Percentiles rank a stretch among this genome's conserved stretches.
Evolutionary conservation across 2,329 filamentous ascomycete genomes (phyloP).

Genomic region (Paecilomyces variotii): DNA sequence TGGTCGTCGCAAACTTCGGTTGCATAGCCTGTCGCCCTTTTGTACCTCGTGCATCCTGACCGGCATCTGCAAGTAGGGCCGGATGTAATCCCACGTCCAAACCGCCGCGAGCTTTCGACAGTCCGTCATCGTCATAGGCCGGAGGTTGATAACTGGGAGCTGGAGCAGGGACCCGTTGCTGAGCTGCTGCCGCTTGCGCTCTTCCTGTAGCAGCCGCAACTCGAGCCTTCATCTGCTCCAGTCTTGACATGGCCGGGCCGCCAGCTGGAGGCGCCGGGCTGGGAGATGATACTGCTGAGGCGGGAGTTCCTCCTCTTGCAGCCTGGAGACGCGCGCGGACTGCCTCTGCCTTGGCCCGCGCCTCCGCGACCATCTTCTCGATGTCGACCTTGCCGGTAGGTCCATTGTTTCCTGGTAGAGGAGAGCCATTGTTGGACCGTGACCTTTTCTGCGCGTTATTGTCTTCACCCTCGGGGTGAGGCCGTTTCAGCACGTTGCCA

Average conservation of each 20-base stretch:
- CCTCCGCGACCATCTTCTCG: conserved; percentile 40
- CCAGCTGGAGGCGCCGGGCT: conserved; percentile 22
- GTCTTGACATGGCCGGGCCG: conserved; percentile 50
- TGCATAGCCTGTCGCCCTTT: conserved; percentile 38
- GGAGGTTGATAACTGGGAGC: conserved; percentile 31
- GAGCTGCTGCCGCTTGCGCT: conserved; percentile 31
- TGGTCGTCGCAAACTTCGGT: conserved; percentile 47
- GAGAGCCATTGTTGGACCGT: conserved; percentile 44
- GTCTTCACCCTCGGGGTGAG: conserved; percentile 40
- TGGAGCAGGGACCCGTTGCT: conserved; percentile 38
- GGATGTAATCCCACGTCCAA: conserved; percentile 71
- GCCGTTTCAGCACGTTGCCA: conserved; percentile 39
- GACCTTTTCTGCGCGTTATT: conserved; percentile 39
- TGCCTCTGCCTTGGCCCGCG: conserved; percentile 41
- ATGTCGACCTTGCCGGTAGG: conserved; percentile 35
- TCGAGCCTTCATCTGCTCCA: conserved; percentile 71
- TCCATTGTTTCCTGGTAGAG: conserved; percentile 31
- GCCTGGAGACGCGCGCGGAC: conserved; percentile 39
- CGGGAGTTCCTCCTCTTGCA: conserved; percentile 22
- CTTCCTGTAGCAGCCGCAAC: conserved; percentile 64
- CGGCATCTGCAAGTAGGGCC: conserved; percentile 51
- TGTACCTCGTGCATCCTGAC: conserved; percentile 35
- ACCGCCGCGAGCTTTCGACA: conserved; percentile 53
- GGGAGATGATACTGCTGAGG: conserved; percentile 25
- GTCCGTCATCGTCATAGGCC: conserved; percentile 41